Evolutionary conservation across 1,284 basidiomycete genomes (phyloP), one percentile per base, ranked within the genome.

Genomic region (Irpex sp.): DNA sequence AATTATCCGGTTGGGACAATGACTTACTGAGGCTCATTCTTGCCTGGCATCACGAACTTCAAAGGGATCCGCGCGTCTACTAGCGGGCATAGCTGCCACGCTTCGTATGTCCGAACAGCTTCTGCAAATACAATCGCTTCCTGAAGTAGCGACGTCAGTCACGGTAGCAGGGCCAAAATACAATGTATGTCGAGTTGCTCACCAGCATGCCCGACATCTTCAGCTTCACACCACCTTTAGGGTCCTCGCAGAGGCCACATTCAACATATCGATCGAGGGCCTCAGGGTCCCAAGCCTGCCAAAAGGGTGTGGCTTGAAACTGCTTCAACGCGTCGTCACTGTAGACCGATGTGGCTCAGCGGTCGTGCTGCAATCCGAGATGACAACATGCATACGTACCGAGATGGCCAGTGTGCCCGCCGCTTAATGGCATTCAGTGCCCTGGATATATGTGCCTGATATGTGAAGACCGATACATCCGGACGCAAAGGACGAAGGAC

Each of bases 241-340:
- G 52, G 57, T 74, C 72, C 19, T 78, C 73, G 63, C 81, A 80
- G 5, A 94, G 77, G 3, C 83, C 91, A 67, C 87, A 83, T 17
- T 87, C 79, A 40, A 94, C 77, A 73, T 94, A 96, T 3, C 81
- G 67, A 13, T 83, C 77, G 38, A 97, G 81, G 3, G 87, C 87
- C 0, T 79, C 82, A 0, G 85, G 82, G 70, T 95, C 81, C 93
- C 94, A 96, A 0, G 79, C 76, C 4, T 73, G 68, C 74, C 94
- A 96, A 80, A 94, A 96, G 0, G 87, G 82, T 11, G 80, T 84
- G 37, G 80, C 74, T 38, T 76, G 69, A 68, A 94, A 85, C 0
- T 76, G 73, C 17, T 71, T 70, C 2, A 81, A 72, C 0, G 92
- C 94, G 62, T 87, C 88, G 55, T 86, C 82, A 49, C 91, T 89